Evolutionary conservation across 2,329 filamentous ascomycete genomes (phyloP), one percentile per base, ranked within the genome.

Genomic region (Aspergillus udagawae): DNA sequence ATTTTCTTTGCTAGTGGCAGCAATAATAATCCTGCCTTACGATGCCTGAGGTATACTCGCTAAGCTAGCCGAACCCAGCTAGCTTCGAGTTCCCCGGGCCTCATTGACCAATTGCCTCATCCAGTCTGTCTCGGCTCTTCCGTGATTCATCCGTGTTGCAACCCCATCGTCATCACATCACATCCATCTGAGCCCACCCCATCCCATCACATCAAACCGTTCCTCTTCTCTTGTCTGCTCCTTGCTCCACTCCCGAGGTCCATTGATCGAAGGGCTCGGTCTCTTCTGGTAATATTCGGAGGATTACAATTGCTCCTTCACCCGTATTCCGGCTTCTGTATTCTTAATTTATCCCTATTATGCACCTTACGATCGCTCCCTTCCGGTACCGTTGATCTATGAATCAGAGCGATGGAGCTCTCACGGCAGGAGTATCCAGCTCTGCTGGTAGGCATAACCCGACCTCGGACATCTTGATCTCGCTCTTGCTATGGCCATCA

Each of bases 391-490:
- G 58, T 57, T 65, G 59, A 67, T 49, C 65, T 68, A 68, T 67
- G 65, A 65, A 62, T 60, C 58, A 60, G 57, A 65, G 67, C 61
- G 69, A 91, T 91, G 86, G 88, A 90, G 70, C 83, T 93, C 71
- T 87, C 90, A 73, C 86, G 92, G 77, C 83, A 89, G 76, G 93
- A 97, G 77, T 97, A 97, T 82, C 92, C 93, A 75, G 88, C 87
- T 67, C 88, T 97, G 85, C 87, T 96, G 87, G 93, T 97, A 82
- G 82, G 89, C 14, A 28, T 53, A 38, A 21, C 52, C 27, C 21
- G 47, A 44, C 35, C 23, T 53, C 45, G 44, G 38, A 20, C 41
- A 35, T 29, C 49, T 35, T 35, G 29, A 35, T 29, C 45, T 48
- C 42, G 20, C 20, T 41, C 10, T 6, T 44, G 23, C 38, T 48